phyloP scores from a whole-genome alignment of 306 rosid species.

The Senna tora region DNA sequence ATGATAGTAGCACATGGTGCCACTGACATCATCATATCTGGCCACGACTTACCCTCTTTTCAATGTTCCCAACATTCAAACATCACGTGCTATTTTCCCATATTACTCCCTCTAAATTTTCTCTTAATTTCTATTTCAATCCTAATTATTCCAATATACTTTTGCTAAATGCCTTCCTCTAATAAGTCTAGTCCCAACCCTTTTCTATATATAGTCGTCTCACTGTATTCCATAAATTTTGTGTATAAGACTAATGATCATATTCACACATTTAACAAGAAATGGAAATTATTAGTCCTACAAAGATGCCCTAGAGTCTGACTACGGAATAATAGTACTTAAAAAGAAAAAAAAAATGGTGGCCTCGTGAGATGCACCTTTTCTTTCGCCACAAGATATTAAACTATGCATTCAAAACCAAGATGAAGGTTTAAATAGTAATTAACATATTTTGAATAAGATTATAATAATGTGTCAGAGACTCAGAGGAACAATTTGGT shows the following conservation, averaged over 20 bases:
- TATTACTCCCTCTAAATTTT: constrained; percentile 23
- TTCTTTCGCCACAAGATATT: constrained; percentile 71
- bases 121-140: constrained; percentile 7
- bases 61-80: constrained; percentile 69
- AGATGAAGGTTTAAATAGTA: constrained; percentile 25
- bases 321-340: constrained; percentile 39
- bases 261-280: not conserved
- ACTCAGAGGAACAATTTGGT: constrained; percentile 44
- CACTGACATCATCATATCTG: constrained; percentile 68
- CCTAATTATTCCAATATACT: not conserved
- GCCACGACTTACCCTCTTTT: constrained; percentile 59
- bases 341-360: constrained; percentile 45
- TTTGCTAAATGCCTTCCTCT: not conserved
- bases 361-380: constrained; percentile 66
- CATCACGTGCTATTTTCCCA: constrained; percentile 51
- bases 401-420: constrained; percentile 44
- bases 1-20: constrained; percentile 74
- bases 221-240: too few species aligned
- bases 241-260: not conserved
- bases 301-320: constrained; percentile 52
- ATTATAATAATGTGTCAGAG: constrained; percentile 47
- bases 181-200: too few species aligned
- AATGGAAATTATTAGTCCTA: constrained; percentile 15
- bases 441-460: not conserved
- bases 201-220: too few species aligned